These are phyloP conservation scores for Cryphonectria japonica DNA, from an alignment of 2,329 filamentous ascomycete species.

Conservation along the genomic window DNA sequence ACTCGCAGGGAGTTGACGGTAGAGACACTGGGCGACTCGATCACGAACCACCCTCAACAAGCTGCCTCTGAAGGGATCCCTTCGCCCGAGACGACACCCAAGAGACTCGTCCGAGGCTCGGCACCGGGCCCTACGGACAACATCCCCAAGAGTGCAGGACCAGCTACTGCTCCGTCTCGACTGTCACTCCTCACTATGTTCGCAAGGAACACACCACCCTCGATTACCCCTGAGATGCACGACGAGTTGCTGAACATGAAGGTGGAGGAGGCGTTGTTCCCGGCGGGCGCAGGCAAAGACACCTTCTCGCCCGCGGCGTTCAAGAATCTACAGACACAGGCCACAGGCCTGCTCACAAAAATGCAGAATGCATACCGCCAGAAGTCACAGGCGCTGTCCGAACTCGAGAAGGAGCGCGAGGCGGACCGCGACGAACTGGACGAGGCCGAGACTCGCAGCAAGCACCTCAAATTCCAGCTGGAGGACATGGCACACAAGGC, in stretches of 20 bases:
- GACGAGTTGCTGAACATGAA: constrained; percentile 62
- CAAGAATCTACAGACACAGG: constrained; percentile 64
- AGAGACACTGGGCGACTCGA: constrained; percentile 23
- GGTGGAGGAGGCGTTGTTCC: constrained; percentile 59
- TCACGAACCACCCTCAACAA: constrained; percentile 10
- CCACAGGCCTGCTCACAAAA: constrained; percentile 56
- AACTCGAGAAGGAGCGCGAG: constrained; percentile 57
- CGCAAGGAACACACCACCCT: constrained; percentile 29
- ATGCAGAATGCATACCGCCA: constrained; percentile 64
- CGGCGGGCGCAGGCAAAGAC: constrained; percentile 48
- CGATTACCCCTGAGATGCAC: constrained; percentile 38
- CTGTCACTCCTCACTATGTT: constrained; percentile 37
- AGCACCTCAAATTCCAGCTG: constrained; percentile 61
- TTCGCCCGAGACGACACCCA: constrained; percentile 41
- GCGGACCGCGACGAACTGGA: constrained; percentile 59
- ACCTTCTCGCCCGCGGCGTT: constrained; percentile 62
- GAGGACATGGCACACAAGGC: constrained; percentile 61
- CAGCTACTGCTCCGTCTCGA: constrained; percentile 34
- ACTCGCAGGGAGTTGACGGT: constrained; percentile 32
- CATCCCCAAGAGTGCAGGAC: constrained; percentile 20
- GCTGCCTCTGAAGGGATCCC: constrained; percentile 24
- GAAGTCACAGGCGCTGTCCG: constrained; percentile 53
- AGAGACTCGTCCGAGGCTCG: constrained; percentile 32
- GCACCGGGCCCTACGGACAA: constrained; percentile 33
- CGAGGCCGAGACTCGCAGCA: constrained; percentile 56